These are phyloP conservation scores for Avena insularis DNA, from an alignment of 176 grass and related monocot species.

Conservation along the genomic window DNA sequence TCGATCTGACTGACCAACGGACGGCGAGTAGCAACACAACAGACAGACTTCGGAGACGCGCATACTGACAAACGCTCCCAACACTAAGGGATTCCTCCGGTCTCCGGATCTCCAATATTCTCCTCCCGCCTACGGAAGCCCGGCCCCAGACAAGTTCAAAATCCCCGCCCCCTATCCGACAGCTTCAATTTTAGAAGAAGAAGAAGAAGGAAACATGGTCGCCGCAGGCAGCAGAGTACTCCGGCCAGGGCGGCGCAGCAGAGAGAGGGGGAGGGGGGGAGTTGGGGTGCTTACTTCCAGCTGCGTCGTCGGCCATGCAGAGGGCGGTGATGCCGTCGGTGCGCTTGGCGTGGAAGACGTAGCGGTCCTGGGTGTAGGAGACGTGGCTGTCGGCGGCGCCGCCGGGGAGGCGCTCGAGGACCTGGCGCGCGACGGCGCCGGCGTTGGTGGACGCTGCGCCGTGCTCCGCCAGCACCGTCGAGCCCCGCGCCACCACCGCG, in stretches of 20 bases:
- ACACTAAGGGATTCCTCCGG: not conserved
- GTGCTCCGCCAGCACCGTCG: constrained; percentile 88
- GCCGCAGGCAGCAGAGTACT: not conserved
- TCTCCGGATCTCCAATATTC: constrained; percentile 40
- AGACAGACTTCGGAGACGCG: not conserved
- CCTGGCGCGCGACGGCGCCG: constrained; percentile 80
- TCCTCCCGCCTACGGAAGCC: not conserved
- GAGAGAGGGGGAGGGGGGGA: rapidly evolving
- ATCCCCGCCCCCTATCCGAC: not conserved
- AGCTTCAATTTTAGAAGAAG: not conserved
- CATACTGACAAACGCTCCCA: constrained; percentile 36
- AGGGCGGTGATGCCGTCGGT: constrained; percentile 98
- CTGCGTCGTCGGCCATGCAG: constrained; percentile 95
- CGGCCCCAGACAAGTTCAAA: not conserved
- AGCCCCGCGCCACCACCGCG: constrained; percentile 80
- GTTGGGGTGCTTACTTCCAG: constrained; percentile 51
- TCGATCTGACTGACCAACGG: not conserved
- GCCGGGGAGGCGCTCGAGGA: constrained; percentile 78
- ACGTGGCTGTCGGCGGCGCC: constrained; percentile 81
- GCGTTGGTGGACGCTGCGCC: constrained; percentile 77
- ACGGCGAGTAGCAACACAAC: not conserved
- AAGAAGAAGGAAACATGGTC: no score
- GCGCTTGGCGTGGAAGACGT: constrained; percentile 94
- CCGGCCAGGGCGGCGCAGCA: not conserved
- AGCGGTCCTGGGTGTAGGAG: constrained; percentile 97